Percentiles rank a stretch among this genome's conserved stretches.
phyloP scores from a whole-genome alignment of 1,284 basidiomycete genomes.

The Pseudozyma tsukubaensis region DNA sequence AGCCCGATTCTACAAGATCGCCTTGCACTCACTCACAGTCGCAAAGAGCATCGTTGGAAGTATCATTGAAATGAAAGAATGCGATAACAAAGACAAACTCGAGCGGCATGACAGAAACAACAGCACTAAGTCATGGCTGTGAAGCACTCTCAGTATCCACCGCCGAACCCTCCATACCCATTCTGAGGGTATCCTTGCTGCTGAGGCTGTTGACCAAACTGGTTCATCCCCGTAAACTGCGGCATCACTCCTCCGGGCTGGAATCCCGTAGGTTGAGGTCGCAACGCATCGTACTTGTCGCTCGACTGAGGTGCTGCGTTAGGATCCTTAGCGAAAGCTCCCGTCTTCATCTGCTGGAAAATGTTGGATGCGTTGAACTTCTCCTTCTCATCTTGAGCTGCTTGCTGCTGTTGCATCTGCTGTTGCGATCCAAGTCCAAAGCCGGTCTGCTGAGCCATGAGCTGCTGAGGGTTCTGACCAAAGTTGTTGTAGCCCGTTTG shows the following conservation, averaged over 20 bases:
- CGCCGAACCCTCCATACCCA: constrained; percentile 40
- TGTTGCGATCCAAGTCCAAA: constrained; percentile 52
- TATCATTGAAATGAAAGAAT: constrained; percentile 2
- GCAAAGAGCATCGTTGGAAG: not conserved
- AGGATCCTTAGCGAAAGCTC: constrained; percentile 56
- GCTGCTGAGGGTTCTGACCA: constrained; percentile 50
- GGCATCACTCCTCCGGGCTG: constrained; percentile 63
- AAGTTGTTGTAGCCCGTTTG: constrained; percentile 37
- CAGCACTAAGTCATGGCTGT: not conserved
- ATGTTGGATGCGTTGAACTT: constrained; percentile 63
- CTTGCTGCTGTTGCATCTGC: constrained; percentile 45
- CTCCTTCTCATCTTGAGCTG: constrained; percentile 45
- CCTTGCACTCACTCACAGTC: not conserved
- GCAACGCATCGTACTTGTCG: constrained; percentile 66
- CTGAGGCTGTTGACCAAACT: constrained; percentile 34
- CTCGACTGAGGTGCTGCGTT: constrained; percentile 55
- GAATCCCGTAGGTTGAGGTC: constrained; percentile 68
- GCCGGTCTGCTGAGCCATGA: constrained; percentile 54
- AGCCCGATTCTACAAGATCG: not conserved
- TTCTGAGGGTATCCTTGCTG: constrained; percentile 30
- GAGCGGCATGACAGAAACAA: not conserved
- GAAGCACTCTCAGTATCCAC: constrained; percentile 16
- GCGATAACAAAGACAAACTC: constrained; percentile 6
- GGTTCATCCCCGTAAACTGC: constrained; percentile 45
- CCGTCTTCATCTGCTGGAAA: constrained; percentile 66